Conservation (phyloP, 129 eudicot species). For the Scalesia atractyloides region DNA sequence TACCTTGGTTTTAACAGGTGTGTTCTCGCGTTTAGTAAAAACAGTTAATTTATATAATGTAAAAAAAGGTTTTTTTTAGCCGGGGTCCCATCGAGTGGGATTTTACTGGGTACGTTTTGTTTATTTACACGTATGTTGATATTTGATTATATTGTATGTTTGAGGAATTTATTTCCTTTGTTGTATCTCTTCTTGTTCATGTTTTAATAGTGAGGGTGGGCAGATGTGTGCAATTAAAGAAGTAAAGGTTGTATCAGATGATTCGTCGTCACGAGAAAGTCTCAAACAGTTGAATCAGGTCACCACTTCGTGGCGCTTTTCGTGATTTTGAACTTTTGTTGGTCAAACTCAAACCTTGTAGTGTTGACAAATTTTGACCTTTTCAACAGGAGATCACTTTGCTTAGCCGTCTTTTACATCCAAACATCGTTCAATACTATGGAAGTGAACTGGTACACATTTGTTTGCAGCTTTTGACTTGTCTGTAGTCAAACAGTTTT, state of each 20-base stretch:
- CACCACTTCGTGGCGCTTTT: not conserved
- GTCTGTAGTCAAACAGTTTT: too few species aligned
- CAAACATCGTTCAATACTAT: conserved; percentile 80
- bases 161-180: conserved; percentile 21
- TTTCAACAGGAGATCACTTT: conserved; percentile 72
- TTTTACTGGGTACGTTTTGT: not conserved
- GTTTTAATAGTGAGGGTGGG: conserved; percentile 70
- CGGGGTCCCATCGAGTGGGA: too few species aligned
- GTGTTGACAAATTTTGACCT: conserved; percentile 14
- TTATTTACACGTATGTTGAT: not conserved
- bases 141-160: not conserved
- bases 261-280: conserved; percentile 75
- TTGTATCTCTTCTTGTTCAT: conserved; percentile 13
- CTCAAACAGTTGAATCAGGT: conserved; percentile 95
- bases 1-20: conserved; percentile 88
- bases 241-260: conserved; percentile 69
- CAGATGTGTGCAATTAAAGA: conserved; percentile 96
- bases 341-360: not conserved
- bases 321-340: not conserved
- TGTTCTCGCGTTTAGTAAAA: not conserved
- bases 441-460: conserved; percentile 83
- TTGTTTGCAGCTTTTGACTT: not conserved
- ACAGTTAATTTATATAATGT: not conserved
- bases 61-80: too few species aligned
- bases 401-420: conserved; percentile 74